A percentile compares a stretch with the other conserved stretches of the same genome.
phyloP scores from a whole-genome alignment of 306 rosid species.

The Malus asiatica region DNA sequence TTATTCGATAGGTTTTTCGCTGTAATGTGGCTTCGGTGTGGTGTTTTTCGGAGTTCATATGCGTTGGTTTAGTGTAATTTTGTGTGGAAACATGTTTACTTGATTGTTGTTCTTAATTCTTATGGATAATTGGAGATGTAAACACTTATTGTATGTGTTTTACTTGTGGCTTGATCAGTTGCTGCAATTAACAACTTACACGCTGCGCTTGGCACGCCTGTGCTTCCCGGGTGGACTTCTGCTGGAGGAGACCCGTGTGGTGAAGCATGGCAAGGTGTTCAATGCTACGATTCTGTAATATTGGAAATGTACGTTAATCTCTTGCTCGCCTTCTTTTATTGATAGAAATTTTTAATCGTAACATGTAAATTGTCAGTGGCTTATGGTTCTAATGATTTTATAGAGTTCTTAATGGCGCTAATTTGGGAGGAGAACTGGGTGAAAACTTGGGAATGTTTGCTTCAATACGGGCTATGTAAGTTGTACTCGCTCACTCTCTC shows the following conservation, averaged over 20 bases:
- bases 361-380: conserved; percentile 7
- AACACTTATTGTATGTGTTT: conserved; percentile 9
- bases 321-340: conserved; percentile 4
- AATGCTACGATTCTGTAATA: conserved; percentile 54
- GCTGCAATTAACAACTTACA: conserved; percentile 71
- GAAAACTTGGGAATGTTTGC: conserved; percentile 54
- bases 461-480: conserved; percentile 64
- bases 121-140: not conserved
- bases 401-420: conserved; percentile 67
- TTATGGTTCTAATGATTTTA: conserved; percentile 24
- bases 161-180: conserved; percentile 41
- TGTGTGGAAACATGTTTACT: not conserved
- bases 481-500: conserved; percentile 6
- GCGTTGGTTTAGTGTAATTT: not conserved
- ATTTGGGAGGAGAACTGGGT: conserved; percentile 87
- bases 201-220: conserved; percentile 62
- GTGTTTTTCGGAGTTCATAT: not conserved
- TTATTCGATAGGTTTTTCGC: not conserved
- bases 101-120: not conserved
- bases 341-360: not conserved
- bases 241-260: conserved; percentile 90
- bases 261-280: conserved; percentile 87
- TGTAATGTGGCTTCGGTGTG: not conserved
- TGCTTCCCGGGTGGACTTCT: conserved; percentile 80
- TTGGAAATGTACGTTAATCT: conserved; percentile 49